These are phyloP conservation scores for Fusarium ambrosium DNA, from an alignment of 2,329 filamentous ascomycete genomes.

Conservation along the genomic window DNA sequence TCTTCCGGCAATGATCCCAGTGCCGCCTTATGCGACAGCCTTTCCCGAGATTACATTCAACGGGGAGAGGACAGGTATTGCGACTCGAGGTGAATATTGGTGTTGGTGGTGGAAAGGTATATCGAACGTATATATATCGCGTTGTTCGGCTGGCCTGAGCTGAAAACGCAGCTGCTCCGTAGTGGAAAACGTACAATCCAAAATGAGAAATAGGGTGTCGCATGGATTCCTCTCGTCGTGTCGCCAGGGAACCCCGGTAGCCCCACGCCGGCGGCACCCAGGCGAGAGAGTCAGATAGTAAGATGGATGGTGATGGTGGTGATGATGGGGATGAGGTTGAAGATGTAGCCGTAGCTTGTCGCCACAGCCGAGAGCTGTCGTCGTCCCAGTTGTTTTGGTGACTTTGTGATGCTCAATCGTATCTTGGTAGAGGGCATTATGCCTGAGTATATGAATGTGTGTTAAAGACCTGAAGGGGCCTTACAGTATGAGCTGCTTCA, in stretches of 20 bases:
- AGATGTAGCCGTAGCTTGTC: not conserved
- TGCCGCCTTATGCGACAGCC: conserved; percentile 5
- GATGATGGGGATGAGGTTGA: conserved; percentile 1
- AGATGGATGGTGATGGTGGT: not conserved
- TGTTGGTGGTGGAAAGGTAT: conserved; percentile 7
- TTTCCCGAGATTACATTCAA: conserved; percentile 6
- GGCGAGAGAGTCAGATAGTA: not conserved
- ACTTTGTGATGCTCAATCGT: conserved; percentile 13
- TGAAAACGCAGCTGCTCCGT: not conserved
- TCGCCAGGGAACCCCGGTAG: not conserved
- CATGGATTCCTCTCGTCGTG: not conserved
- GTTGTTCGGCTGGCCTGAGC: conserved; percentile 10
- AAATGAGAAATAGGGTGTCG: not conserved
- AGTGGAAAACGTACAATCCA: conserved; percentile 12
- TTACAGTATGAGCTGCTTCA: conserved; percentile 77
- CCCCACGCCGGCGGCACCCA: not conserved
- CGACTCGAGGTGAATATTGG: not conserved
- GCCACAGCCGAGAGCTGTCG: not conserved
- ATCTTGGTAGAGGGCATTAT: conserved; percentile 4
- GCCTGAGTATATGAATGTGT: conserved; percentile 7
- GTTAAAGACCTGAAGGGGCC: conserved; percentile 6
- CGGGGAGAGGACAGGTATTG: not conserved
- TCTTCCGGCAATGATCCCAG: conserved; percentile 5
- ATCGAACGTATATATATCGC: conserved; percentile 14
- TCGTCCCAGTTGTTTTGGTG: conserved; percentile 5